Percentiles rank a stretch among this genome's conserved stretches.
These are phyloP conservation scores for Pelargonium australe DNA, from an alignment of 441 rosid genomes.

Conservation along the genomic window DNA sequence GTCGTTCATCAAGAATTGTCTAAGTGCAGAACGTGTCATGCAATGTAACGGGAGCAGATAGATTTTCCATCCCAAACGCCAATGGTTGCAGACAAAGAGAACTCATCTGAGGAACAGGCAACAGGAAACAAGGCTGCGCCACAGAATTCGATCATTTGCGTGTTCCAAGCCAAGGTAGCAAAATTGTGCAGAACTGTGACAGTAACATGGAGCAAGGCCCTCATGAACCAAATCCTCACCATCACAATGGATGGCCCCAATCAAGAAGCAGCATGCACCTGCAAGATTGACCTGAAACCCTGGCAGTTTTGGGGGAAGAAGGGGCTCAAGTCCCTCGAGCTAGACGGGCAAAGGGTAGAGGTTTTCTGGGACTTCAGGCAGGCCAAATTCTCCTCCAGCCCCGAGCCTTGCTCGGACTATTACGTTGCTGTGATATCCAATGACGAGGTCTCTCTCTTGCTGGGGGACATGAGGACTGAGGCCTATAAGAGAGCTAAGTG, in stretches of 20 bases:
- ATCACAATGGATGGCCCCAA: not conserved
- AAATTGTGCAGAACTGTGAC: constrained; percentile 35
- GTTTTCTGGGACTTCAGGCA: constrained; percentile 71
- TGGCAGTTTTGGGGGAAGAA: constrained; percentile 72
- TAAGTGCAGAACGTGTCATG: constrained; percentile 18
- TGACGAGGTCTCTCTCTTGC: constrained; percentile 41
- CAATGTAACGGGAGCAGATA: constrained; percentile 7
- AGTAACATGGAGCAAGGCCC: constrained; percentile 54
- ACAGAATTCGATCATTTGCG: constrained; percentile 36
- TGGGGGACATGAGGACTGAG: constrained; percentile 56
- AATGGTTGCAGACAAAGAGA: constrained; percentile 13
- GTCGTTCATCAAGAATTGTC: no score
- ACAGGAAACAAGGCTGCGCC: constrained; percentile 16
- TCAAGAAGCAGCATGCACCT: constrained; percentile 18
- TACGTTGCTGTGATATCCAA: constrained; percentile 51
- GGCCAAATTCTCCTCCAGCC: constrained; percentile 48
- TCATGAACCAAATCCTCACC: constrained; percentile 25
- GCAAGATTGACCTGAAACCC: constrained; percentile 58
- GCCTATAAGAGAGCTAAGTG: constrained; percentile 56
- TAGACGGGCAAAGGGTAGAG: constrained; percentile 37
- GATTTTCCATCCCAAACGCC: constrained; percentile 20
- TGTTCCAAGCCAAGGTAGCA: constrained; percentile 43
- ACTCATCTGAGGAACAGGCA: constrained; percentile 23
- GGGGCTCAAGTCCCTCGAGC: constrained; percentile 55
- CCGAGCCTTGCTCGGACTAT: constrained; percentile 57